Conservation (phyloP, 2,329 filamentous ascomycete genomes). For the Fusarium citri region DNA sequence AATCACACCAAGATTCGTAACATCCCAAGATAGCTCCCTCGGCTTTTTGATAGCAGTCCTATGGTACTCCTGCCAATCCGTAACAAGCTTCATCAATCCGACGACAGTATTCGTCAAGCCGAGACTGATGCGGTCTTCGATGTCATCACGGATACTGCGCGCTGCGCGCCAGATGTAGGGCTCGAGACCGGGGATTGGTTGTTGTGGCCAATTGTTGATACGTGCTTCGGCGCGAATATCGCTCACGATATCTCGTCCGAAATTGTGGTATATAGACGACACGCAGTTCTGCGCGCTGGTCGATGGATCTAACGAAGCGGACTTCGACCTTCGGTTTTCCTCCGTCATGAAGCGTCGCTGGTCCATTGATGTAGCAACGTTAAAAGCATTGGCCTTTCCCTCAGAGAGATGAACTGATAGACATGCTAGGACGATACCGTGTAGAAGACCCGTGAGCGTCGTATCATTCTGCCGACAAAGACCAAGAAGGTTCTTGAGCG, state of each 20-base stretch:
- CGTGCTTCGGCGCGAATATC: slow-evolving; percentile 1
- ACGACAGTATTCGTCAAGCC: neutral
- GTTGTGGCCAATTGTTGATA: neutral
- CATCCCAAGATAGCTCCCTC: slow-evolving; percentile 5
- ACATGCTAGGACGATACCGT: neutral
- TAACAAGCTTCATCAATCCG: neutral
- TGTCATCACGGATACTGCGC: neutral
- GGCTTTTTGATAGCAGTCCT: neutral
- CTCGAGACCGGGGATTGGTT: neutral
- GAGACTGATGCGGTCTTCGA: neutral
- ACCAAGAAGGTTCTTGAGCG: neutral
- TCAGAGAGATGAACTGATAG: neutral
- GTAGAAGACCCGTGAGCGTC: neutral
- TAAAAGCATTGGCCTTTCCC: neutral
- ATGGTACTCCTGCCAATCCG: slow-evolving; percentile 12
- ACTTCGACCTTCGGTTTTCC: neutral
- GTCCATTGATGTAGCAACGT: neutral
- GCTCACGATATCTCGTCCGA: neutral
- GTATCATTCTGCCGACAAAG: neutral
- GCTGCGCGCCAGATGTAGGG: slow-evolving; percentile 7
- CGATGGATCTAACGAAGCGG: neutral
- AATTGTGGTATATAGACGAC: neutral
- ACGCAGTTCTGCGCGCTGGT: slow-evolving; percentile 4
- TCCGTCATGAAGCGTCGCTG: neutral
- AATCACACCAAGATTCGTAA: slow-evolving; percentile 8